Conservation (phyloP, 2,329 filamentous ascomycete species). For the Annulohypoxylon truncatum region DNA sequence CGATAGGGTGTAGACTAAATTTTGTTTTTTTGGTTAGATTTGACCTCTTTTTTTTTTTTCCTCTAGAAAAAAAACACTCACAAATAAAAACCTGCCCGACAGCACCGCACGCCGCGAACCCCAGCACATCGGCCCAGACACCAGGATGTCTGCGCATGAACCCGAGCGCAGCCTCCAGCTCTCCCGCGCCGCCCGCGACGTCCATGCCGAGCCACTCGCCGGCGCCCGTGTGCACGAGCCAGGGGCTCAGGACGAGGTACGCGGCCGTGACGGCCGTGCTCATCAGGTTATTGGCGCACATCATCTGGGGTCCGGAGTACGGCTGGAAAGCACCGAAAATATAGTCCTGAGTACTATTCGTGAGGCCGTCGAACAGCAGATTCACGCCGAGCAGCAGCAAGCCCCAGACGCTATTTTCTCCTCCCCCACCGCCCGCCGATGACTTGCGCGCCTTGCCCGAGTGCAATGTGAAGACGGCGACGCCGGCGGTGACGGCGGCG, state of each 20-base stretch:
- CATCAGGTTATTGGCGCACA: constrained; percentile 96
- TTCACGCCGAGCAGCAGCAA: constrained; percentile 88
- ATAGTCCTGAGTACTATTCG: constrained; percentile 96
- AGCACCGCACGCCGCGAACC: constrained; percentile 90
- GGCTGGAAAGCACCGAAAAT: constrained; percentile 84
- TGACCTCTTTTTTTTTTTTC: not conserved
- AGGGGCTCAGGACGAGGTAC: constrained; percentile 84
- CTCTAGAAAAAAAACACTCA: constrained; percentile 58
- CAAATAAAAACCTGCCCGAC: constrained; percentile 97
- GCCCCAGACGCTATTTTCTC: constrained; percentile 77
- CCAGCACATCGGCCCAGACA: constrained; percentile 88
- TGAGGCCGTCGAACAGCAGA: constrained; percentile 93
- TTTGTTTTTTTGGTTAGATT: constrained; percentile 49
- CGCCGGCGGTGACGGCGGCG: constrained; percentile 87
- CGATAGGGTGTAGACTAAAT: constrained; percentile 89
- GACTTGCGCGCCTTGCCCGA: constrained; percentile 66
- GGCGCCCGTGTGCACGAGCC: constrained; percentile 75
- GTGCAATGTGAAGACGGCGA: constrained; percentile 94
- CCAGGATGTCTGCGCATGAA: constrained; percentile 85
- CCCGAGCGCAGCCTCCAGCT: constrained; percentile 80
- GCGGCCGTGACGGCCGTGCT: constrained; percentile 78
- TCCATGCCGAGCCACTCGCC: constrained; percentile 76
- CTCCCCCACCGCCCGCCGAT: constrained; percentile 61
- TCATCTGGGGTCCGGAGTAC: constrained; percentile 97
- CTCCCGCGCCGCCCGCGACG: constrained; percentile 73